phyloP scores from a whole-genome alignment of 2,329 filamentous ascomycete species.

The Trichoderma arundinaceum region DNA sequence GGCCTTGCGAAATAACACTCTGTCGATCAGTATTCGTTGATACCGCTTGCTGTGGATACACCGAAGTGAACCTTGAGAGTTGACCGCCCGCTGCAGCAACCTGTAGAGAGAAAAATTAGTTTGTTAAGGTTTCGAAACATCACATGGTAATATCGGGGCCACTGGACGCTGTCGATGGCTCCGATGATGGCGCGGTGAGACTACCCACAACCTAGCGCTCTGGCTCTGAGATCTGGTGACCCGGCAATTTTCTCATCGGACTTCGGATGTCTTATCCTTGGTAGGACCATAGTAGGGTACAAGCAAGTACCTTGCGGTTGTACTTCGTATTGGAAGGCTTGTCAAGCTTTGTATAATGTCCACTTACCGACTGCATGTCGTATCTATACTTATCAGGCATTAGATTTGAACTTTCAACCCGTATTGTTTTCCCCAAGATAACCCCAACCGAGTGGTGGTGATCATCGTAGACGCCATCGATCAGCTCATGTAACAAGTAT shows the following conservation, averaged over 20 bases:
- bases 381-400: not conserved
- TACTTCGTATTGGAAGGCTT: conserved; percentile 8
- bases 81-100: not conserved
- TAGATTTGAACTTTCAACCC: not conserved
- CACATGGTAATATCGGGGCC: conserved; percentile 10
- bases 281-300: not conserved
- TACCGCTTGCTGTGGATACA: not conserved
- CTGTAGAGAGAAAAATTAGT: no score
- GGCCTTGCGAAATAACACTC: no score
- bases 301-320: not conserved
- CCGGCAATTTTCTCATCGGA: conserved; percentile 20
- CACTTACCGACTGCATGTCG: not conserved
- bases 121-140: conserved; percentile 21
- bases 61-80: not conserved
- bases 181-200: conserved; percentile 6
- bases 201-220: conserved; percentile 4
- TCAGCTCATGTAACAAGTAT: not conserved
- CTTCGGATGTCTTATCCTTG: not conserved
- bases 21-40: not conserved
- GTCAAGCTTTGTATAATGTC: not conserved
- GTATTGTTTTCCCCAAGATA: no score
- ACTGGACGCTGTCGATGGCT: not conserved
- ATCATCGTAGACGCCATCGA: not conserved
- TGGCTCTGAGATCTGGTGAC: conserved; percentile 17
- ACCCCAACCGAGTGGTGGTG: not conserved